Evolutionary conservation across 1,284 basidiomycete species (phyloP).

Genomic region (Ustilago curta): DNA sequence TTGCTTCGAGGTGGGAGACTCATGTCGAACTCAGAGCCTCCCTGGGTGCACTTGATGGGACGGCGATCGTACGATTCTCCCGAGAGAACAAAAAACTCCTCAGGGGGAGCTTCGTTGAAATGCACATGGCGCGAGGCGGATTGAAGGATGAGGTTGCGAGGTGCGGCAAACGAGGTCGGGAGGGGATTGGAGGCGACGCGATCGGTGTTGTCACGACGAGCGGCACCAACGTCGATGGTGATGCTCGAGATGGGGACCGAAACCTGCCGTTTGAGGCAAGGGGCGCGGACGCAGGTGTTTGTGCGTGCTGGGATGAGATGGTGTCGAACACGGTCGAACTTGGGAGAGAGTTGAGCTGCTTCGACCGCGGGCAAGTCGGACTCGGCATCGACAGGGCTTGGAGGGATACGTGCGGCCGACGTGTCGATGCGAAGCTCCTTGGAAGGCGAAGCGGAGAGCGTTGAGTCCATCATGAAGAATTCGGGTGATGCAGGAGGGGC

Average conservation of each 20-base stretch:
- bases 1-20: slow-evolving; percentile 49
- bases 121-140: slow-evolving; percentile 45
- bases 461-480: slow-evolving; percentile 11
- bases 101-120: slow-evolving; percentile 54
- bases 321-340: slow-evolving; percentile 39
- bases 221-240: slow-evolving; percentile 18
- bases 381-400: slow-evolving; percentile 15
- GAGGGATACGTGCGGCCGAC: neutral
- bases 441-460: slow-evolving; percentile 4
- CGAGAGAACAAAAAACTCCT: slow-evolving; percentile 50
- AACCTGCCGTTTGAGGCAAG: slow-evolving; percentile 48
- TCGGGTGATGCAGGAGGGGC: neutral
- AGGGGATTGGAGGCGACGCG: slow-evolving; percentile 33
- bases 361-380: slow-evolving; percentile 35
- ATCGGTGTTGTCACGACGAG: slow-evolving; percentile 28
- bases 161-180: slow-evolving; percentile 33
- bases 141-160: slow-evolving; percentile 26
- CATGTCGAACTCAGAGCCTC: slow-evolving; percentile 57
- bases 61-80: slow-evolving; percentile 56
- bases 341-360: slow-evolving; percentile 41
- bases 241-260: slow-evolving; percentile 32
- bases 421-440: slow-evolving; percentile 39
- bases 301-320: slow-evolving; percentile 52
- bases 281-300: slow-evolving; percentile 46
- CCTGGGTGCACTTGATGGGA: slow-evolving; percentile 60